These are phyloP conservation scores for Fagus sylvatica DNA, from an alignment of 306 rosid genomes.

Conservation along the genomic window DNA sequence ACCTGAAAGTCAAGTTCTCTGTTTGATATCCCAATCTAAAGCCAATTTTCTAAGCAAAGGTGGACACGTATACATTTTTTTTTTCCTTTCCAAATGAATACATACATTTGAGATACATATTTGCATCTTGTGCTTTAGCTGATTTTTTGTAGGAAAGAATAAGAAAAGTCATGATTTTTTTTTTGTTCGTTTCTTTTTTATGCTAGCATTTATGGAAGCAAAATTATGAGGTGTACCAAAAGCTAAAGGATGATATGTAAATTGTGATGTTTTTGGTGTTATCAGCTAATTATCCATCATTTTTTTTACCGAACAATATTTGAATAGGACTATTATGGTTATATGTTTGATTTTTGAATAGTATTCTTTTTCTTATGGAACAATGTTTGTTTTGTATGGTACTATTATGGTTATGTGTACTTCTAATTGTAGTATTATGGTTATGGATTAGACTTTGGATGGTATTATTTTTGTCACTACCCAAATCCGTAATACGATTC, in stretches of 20 bases:
- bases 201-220: not conserved
- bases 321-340: too few relatives aligned
- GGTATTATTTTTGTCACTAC: too few relatives aligned
- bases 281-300: not conserved
- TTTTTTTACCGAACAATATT: too few relatives aligned
- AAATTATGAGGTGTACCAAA: not conserved
- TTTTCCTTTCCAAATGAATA: constrained; percentile 17
- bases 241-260: not conserved
- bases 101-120: constrained; percentile 22
- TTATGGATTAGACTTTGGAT: too few relatives aligned
- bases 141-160: too few relatives aligned
- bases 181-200: too few relatives aligned
- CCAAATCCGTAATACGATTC: too few relatives aligned
- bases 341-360: too few relatives aligned
- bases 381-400: too few relatives aligned
- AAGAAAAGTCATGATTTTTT: not conserved
- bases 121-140: not conserved
- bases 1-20: constrained; percentile 28
- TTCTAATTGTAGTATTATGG: too few relatives aligned
- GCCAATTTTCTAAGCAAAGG: constrained; percentile 17
- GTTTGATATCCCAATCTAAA: constrained; percentile 8
- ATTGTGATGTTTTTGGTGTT: not conserved
- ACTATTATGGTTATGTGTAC: too few relatives aligned
- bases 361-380: too few relatives aligned
- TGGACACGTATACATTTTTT: constrained; percentile 15